phyloP scores from a whole-genome alignment of 2,329 filamentous ascomycete genomes.

The Curvularia eragrostidis region DNA sequence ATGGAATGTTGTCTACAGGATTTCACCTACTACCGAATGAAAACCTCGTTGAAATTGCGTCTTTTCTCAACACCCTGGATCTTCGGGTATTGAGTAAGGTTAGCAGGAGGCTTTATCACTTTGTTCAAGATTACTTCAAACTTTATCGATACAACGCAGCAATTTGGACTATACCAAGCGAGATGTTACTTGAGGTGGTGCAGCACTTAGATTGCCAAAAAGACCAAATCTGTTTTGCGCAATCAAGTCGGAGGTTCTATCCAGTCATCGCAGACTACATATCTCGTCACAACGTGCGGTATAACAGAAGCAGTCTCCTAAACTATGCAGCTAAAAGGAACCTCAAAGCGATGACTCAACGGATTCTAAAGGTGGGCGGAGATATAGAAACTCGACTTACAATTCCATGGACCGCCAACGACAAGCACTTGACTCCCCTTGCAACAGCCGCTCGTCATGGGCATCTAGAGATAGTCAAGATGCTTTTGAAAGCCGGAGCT shows the following conservation, averaged over 20 bases:
- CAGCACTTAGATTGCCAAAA: constrained; percentile 14
- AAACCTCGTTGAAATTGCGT: constrained; percentile 1
- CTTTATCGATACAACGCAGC: constrained; percentile 1
- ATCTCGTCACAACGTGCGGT: constrained; percentile 16
- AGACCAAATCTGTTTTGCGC: constrained; percentile 16
- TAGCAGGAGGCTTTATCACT: constrained; percentile 1
- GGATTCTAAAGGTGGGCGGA: constrained; percentile 16
- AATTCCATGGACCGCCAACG: constrained; percentile 2
- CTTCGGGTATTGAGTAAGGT: neutral
- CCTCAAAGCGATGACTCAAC: constrained; percentile 18
- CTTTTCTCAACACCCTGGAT: constrained; percentile 2
- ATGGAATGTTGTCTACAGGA: constrained; percentile 1
- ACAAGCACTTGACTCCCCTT: constrained; percentile 18
- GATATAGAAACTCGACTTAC: constrained; percentile 16
- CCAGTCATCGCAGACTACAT: constrained; percentile 18
- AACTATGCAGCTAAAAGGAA: constrained; percentile 20
- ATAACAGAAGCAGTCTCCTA: constrained; percentile 15
- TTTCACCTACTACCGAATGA: constrained; percentile 12
- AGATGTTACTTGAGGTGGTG: constrained; percentile 17
- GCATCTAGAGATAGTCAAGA: constrained; percentile 15
- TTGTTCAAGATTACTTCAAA: constrained; percentile 2
- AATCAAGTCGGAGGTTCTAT: constrained; percentile 18
- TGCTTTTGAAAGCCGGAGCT: constrained; percentile 20
- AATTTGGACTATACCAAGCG: constrained; percentile 7
- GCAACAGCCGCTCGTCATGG: constrained; percentile 17